phyloP scores from a whole-genome alignment of 2,329 filamentous ascomycete genomes.

The Alternaria novae-zelandiae region DNA sequence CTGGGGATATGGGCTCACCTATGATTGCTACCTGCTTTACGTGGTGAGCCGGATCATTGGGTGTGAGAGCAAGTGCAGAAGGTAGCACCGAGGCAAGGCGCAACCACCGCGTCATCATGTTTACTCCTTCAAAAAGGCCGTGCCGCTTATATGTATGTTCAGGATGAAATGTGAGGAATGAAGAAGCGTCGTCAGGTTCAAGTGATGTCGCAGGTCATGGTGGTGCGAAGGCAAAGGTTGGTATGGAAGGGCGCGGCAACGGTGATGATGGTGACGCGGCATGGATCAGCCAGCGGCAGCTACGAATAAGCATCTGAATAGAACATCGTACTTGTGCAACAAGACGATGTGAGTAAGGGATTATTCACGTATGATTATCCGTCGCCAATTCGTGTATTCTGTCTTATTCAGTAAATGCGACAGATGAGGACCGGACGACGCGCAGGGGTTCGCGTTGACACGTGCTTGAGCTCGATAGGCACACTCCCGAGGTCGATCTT shows the following conservation, averaged over 20 bases:
- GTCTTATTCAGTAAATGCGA: background rate
- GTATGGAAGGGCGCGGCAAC: background rate
- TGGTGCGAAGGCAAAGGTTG: background rate
- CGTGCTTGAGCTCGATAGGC: conserved; percentile 6
- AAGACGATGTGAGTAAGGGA: background rate
- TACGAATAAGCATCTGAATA: background rate
- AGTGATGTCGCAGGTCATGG: conserved; percentile 7
- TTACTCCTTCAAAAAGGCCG: background rate
- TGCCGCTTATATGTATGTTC: background rate
- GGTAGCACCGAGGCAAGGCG: conserved; percentile 23
- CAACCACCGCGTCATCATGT: conserved; percentile 20
- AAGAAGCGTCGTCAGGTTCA: conserved; percentile 4
- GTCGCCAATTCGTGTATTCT: background rate
- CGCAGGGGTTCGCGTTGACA: conserved; percentile 4
- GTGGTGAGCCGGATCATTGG: conserved; percentile 12
- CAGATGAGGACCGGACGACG: background rate
- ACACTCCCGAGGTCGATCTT: background rate
- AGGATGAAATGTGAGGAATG: background rate
- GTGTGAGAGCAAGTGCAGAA: conserved; percentile 25
- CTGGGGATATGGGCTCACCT: conserved; percentile 23
- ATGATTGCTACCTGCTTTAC: conserved; percentile 49
- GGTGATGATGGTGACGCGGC: conserved; percentile 1
- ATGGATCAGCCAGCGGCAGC: conserved; percentile 5
- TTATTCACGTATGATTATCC: background rate
- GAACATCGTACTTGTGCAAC: background rate